Evolutionary conservation across 2,329 filamentous ascomycete genomes (phyloP), one percentile per base, ranked within the genome.

Genomic region (Boeremia exigua): DNA sequence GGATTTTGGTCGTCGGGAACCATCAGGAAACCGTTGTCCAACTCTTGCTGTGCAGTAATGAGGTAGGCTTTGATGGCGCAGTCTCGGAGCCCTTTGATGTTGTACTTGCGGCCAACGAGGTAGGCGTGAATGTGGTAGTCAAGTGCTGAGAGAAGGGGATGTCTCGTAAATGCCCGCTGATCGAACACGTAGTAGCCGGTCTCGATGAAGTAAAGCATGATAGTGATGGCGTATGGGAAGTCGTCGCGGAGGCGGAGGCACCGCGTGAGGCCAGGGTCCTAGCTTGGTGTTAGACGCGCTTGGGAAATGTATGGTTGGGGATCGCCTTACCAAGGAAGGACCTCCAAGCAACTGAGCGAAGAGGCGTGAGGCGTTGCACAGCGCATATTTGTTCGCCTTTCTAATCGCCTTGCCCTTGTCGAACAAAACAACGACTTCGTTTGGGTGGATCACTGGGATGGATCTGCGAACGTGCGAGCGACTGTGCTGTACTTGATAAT

Each of bases 41-140:
- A 55, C 10, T 60, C 48, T 30, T 57, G 49, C 6, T 36, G 23
- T 6, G 46, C 60, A 8, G 60, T 49, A 30, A 36, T 43, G 17
- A 59, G 33, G 36, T 69, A 71, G 28, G 59, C 40, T 4, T 25
- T 34, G 4, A 61, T 46, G 6, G 62, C 60, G 37, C 60, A 49
- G 1, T 54, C 28, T 33, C 45, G 48, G 19, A 72, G 47, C 5
- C 32, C 23, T 6, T 49, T 30, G 9, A 71, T 17, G 4, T 50
- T 34, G 47, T 72, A 72, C 36, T 68, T 69, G 36, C 15, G 48
- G 10, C 60, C 63, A 5, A 58, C 44, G 27, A 66, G 33, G 57
- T 71, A 71, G n/a, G 56, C 55, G 34, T 70, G 68, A 14, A 71
- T 36, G 44, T 71, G 65, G 1, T 65, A 53, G 44, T 72, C 69